phyloP scores from a whole-genome alignment of 1,284 basidiomycete species.

The Leccinum idahoense region DNA sequence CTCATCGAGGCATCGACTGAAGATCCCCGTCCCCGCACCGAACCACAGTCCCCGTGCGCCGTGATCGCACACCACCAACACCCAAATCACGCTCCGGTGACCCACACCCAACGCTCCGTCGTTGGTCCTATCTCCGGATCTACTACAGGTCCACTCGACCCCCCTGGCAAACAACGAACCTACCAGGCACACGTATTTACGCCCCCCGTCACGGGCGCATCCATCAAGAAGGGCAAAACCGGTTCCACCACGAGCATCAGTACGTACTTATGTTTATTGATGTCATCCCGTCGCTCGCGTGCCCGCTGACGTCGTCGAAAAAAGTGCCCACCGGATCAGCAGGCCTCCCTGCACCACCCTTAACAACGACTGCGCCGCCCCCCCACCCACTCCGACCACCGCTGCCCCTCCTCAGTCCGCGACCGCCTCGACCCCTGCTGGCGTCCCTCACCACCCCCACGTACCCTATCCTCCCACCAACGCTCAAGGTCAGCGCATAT shows the following conservation, averaged over 20 bases:
- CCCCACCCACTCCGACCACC: slow-evolving; percentile 18
- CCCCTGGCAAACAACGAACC: slow-evolving; percentile 39
- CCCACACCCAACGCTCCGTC: slow-evolving; percentile 20
- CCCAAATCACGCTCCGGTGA: slow-evolving; percentile 16
- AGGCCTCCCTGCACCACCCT: slow-evolving; percentile 17
- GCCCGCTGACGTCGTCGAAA: slow-evolving; percentile 7
- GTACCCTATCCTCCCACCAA: slow-evolving; percentile 41
- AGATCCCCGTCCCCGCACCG: slow-evolving; percentile 24
- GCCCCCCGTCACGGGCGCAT: slow-evolving; percentile 62
- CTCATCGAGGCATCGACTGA: slow-evolving; percentile 50
- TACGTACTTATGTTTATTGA: slow-evolving; percentile 10
- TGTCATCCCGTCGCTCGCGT: slow-evolving; percentile 7
- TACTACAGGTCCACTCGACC: slow-evolving; percentile 30
- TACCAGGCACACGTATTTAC: slow-evolving; percentile 67
- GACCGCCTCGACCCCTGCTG: slow-evolving; percentile 2
- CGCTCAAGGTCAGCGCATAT: slow-evolving; percentile 63
- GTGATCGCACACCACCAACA: slow-evolving; percentile 31
- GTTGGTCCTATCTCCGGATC: slow-evolving; percentile 12
- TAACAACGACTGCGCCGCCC: slow-evolving; percentile 8
- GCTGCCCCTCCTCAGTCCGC: slow-evolving; percentile 9
- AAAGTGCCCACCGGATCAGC: slow-evolving; percentile 24
- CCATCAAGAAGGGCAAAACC: slow-evolving; percentile 55
- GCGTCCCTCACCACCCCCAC: slow-evolving; percentile 11
- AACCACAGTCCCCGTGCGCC: slow-evolving; percentile 30
- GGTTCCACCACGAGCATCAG: slow-evolving; percentile 22